Percentiles rank a stretch among this genome's conserved stretches.
These are phyloP conservation scores for Didymella glomerata DNA, from an alignment of 2,329 filamentous ascomycete species.

Conservation along the genomic window DNA sequence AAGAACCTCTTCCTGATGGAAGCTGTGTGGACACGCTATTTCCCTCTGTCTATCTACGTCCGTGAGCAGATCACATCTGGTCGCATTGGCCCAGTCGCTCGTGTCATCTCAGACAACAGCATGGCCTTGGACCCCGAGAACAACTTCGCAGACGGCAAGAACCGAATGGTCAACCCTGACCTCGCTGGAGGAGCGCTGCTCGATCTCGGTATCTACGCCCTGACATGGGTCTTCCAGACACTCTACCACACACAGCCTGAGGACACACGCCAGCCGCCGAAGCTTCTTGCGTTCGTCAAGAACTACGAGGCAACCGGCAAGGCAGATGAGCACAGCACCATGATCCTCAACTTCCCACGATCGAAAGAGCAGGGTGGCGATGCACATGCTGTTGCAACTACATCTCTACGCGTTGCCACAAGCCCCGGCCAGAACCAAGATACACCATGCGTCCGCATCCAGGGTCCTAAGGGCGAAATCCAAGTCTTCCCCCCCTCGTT, in stretches of 20 bases:
- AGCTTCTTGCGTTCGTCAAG: conserved; percentile 71
- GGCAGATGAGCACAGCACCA: conserved; percentile 79
- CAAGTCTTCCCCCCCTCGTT: conserved; percentile 78
- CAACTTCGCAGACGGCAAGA: conserved; percentile 58
- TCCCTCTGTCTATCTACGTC: conserved; percentile 81
- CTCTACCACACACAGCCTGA: conserved; percentile 80
- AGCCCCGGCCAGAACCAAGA: conserved; percentile 64
- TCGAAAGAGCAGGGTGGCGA: conserved; percentile 59
- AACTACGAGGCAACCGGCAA: conserved; percentile 76
- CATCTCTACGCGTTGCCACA: conserved; percentile 55
- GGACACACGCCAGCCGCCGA: conserved; percentile 70
- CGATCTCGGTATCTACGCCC: conserved; percentile 85
- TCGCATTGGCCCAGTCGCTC: conserved; percentile 63
- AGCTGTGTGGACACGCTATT: conserved; percentile 89
- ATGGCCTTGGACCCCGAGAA: conserved; percentile 69
- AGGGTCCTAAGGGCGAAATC: conserved; percentile 82
- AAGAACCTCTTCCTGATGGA: conserved; percentile 65
- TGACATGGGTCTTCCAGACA: conserved; percentile 91
- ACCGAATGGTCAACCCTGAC: conserved; percentile 84
- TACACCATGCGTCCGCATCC: conserved; percentile 77
- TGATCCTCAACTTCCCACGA: conserved; percentile 78
- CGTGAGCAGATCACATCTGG: conserved; percentile 69
- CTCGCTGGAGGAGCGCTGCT: conserved; percentile 84
- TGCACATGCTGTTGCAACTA: conserved; percentile 75
- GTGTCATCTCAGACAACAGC: conserved; percentile 66